Evolutionary conservation across 768 basidiomycete species (phyloP).

Genomic region (Chiua virens): DNA sequence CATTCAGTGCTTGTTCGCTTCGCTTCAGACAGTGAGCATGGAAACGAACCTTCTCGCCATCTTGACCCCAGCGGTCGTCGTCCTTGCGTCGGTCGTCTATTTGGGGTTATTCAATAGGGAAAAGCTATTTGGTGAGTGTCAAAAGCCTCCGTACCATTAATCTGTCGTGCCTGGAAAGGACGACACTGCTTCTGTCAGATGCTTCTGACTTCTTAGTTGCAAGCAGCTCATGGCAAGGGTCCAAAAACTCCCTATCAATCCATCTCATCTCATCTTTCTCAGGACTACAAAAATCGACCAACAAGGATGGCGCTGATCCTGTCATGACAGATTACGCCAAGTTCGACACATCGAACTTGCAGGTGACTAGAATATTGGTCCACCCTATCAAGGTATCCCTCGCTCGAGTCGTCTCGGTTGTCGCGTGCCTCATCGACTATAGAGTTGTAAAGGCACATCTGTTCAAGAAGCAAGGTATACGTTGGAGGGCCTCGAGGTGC

Average conservation of each 20-base stretch:
- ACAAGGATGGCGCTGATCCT: neutral
- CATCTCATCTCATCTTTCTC: slow-evolving; percentile 14
- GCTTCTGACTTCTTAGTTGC: too few species aligned
- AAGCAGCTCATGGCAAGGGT: neutral
- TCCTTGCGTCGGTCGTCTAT: slow-evolving; percentile 18
- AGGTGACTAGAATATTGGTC: slow-evolving; percentile 56
- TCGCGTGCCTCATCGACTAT: neutral
- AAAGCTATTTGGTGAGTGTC: slow-evolving; percentile 16
- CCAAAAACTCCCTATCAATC: neutral
- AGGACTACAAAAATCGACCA: neutral
- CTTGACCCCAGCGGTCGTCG: slow-evolving; percentile 5
- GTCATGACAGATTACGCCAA: slow-evolving; percentile 7
- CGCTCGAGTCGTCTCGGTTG: neutral
- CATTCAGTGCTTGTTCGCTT: neutral
- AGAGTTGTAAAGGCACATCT: slow-evolving; percentile 75
- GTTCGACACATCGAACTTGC: slow-evolving; percentile 36
- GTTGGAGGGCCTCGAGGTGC: slow-evolving; percentile 64
- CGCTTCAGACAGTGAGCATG: neutral
- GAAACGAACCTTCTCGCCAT: neutral
- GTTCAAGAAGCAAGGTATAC: slow-evolving; percentile 57
- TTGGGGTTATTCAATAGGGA: slow-evolving; percentile 6
- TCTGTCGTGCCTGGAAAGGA: slow-evolving; percentile 1
- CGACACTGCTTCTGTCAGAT: too few species aligned
- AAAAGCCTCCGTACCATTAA: neutral
- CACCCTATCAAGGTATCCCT: slow-evolving; percentile 63